phyloP scores from a whole-genome alignment of 805 yeast species.

The Metschnikowia gelsemii region DNA sequence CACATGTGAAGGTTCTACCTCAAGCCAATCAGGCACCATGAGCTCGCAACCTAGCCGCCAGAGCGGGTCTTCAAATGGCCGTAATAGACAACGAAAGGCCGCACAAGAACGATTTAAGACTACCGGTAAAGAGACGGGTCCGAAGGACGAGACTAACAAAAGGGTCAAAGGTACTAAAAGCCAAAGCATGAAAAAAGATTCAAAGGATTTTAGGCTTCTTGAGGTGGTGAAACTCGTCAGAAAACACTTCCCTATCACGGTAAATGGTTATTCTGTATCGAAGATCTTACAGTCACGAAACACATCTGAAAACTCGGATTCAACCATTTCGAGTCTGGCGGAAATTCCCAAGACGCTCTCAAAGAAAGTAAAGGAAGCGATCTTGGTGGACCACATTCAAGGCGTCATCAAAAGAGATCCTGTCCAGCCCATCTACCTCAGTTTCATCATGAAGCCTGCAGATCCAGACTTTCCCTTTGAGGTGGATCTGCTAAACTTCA shows the following conservation, averaged over 20 bases:
- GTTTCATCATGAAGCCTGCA: slow-evolving; percentile 51
- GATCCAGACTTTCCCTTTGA: slow-evolving; percentile 78
- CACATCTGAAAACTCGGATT: neutral
- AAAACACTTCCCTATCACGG: slow-evolving; percentile 34
- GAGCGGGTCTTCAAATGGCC: slow-evolving; percentile 1
- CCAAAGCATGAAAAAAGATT: slow-evolving; percentile 1
- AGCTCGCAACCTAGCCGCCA: neutral
- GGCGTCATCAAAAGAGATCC: slow-evolving; percentile 16
- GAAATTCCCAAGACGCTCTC: slow-evolving; percentile 7
- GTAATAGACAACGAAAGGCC: slow-evolving; percentile 1
- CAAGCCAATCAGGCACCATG: neutral
- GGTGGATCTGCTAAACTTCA: slow-evolving; percentile 50
- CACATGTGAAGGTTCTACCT: neutral
- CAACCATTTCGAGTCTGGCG: neutral
- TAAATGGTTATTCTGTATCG: slow-evolving; percentile 32
- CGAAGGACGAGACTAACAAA: neutral
- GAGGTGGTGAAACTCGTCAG: slow-evolving; percentile 36
- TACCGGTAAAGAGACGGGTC: neutral
- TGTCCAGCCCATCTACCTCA: slow-evolving; percentile 34
- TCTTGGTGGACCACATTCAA: slow-evolving; percentile 16
- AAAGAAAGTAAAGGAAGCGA: slow-evolving; percentile 13
- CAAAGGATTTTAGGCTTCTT: slow-evolving; percentile 25
- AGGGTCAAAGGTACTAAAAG: slow-evolving; percentile 10
- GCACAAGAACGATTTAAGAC: neutral
- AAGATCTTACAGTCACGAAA: slow-evolving; percentile 16